Evolutionary conservation across 768 basidiomycete species (phyloP).

Genomic region (Tricholoma flavovirens): DNA sequence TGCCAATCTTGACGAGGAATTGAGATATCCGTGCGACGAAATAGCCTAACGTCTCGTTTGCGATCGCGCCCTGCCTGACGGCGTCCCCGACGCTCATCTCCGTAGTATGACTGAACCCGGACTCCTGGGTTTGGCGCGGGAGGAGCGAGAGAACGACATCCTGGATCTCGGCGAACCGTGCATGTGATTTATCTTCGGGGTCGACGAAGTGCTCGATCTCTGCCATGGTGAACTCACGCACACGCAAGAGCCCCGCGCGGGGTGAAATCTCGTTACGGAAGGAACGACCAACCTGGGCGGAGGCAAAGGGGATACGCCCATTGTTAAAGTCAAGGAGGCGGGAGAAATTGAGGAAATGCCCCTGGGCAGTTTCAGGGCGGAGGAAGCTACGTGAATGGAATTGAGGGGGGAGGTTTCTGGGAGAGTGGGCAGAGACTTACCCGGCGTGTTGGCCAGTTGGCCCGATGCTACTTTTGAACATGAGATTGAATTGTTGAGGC

Average conservation of each 20-base stretch:
- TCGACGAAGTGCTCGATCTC: constrained; percentile 99
- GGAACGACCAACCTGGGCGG: constrained; percentile 91
- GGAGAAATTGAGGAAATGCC: constrained; percentile 98
- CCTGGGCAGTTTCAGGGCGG: constrained; percentile 97
- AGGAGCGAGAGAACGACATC: constrained; percentile 73
- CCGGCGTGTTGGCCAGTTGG: constrained; percentile 97
- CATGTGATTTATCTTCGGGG: constrained; percentile 85
- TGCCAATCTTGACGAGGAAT: constrained; percentile 88
- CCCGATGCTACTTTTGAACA: constrained; percentile 97
- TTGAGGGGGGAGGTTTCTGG: background rate
- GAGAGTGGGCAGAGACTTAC: constrained; percentile 33
- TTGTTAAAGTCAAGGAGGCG: constrained; percentile 98
- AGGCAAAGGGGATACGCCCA: constrained; percentile 92
- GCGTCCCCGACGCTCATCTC: constrained; percentile 84
- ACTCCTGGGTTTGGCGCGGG: constrained; percentile 76
- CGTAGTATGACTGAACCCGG: constrained; percentile 60
- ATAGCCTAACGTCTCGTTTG: constrained; percentile 97
- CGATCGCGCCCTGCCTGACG: constrained; percentile 78
- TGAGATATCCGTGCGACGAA: constrained; percentile 90
- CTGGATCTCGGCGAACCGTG: constrained; percentile 75
- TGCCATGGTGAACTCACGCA: constrained; percentile 99
- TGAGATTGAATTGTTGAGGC: constrained; percentile 95
- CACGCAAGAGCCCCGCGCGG: constrained; percentile 90
- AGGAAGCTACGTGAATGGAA: constrained; percentile 55
- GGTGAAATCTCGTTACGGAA: constrained; percentile 99